Evolutionary conservation across 306 rosid species (phyloP).

Genomic region (Medicago lupulina): DNA sequence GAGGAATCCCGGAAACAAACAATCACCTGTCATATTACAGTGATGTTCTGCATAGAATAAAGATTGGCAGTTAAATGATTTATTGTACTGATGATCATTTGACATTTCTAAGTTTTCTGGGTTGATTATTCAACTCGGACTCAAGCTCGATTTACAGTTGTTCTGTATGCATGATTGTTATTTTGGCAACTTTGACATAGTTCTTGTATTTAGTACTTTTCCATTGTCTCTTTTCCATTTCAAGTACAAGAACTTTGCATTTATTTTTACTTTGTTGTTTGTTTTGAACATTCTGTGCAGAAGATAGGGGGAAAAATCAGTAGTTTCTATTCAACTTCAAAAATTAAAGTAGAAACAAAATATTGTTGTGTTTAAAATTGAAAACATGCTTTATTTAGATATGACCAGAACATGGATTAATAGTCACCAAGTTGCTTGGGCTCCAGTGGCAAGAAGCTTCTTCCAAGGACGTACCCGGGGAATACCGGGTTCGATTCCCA

Average conservation of each 20-base stretch:
- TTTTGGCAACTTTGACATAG: background rate
- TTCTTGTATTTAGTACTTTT: background rate
- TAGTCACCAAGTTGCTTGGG: no score
- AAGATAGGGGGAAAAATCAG: background rate
- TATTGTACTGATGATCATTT: background rate
- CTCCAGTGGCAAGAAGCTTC: no score
- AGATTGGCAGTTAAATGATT: conserved; percentile 9
- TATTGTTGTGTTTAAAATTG: background rate
- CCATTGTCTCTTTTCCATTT: background rate
- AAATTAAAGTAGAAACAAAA: background rate
- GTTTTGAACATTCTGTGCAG: background rate
- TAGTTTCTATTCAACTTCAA: background rate
- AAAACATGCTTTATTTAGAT: background rate
- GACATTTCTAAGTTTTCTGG: background rate
- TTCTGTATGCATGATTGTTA: background rate
- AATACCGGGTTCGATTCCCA: no score
- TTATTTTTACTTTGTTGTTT: background rate
- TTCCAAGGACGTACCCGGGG: no score
- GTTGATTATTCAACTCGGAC: no score
- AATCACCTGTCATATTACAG: conserved; percentile 13
- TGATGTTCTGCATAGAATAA: conserved; percentile 21
- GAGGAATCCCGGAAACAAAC: conserved; percentile 23
- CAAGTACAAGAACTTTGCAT: background rate
- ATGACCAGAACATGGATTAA: background rate
- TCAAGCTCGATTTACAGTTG: background rate